Evolutionary conservation across 139 green algal genomes (phyloP), one percentile per base, ranked within the genome.

Genomic region (Haematococcus lacustris): DNA sequence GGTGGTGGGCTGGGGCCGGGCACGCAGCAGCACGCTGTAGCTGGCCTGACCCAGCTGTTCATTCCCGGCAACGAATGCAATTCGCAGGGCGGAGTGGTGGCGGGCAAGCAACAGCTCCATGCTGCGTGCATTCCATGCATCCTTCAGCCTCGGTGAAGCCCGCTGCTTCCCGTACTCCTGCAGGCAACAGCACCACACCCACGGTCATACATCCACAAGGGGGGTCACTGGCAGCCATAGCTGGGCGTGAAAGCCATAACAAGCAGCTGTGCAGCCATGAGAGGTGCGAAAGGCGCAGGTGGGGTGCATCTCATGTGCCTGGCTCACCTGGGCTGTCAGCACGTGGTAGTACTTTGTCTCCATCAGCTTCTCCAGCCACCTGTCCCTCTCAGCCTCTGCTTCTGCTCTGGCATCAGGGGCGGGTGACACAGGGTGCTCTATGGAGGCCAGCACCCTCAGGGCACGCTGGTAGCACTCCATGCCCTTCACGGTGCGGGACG

Each of bases 281-380:
- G n/a, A 57, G 38, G 59, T 53, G n/a, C n/a, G 4, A 65, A n/a
- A n/a, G n/a, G n/a, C n/a, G n/a, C n/a, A n/a, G n/a, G n/a, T n/a
- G n/a, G n/a, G n/a, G n/a, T n/a, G n/a, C n/a, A n/a, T n/a, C n/a
- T n/a, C n/a, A n/a, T n/a, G n/a, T n/a, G n/a, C n/a, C n/a, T n/a
- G n/a, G n/a, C 37, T 26, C 37, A 83, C 76, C 76, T 93, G 89
- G 39, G 79, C 86, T 13, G 88, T 74, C 38, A 93, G 83, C 7
- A 95, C 82, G 72, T 93, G 91, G n/a, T 79, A 80, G 78, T 89
- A 95, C 79, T 94, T 95, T 40, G 71, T 66, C 26, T 73, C 68
- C n/a, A 87, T 82, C 34, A 94, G 75, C 34, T 66, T 41, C 23
- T 78, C 66, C 37, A 79, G 40, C 75, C 77, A 80, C 32, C 62